Conservation (phyloP, 2,329 filamentous ascomycete species). For the Pseudogymnoascus sp. region DNA sequence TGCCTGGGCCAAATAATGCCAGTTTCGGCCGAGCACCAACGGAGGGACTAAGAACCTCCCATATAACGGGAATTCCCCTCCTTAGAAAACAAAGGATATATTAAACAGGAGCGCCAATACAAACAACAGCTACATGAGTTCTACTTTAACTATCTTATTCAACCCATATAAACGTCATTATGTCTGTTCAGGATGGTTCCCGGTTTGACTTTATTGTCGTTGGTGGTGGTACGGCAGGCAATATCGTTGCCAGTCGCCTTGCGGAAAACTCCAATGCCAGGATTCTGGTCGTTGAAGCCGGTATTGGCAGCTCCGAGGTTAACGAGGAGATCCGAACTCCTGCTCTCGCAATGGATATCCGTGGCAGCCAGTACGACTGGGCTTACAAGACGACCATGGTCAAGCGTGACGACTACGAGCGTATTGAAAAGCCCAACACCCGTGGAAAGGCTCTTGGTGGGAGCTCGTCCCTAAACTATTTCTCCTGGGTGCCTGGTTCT, state of each 20-base stretch:
- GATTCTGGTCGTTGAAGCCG: conserved; percentile 36
- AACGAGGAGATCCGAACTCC: conserved; percentile 48
- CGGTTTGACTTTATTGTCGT: conserved; percentile 57
- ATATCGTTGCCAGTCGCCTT: conserved; percentile 46
- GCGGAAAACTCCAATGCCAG: conserved; percentile 40
- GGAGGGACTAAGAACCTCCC: not conserved
- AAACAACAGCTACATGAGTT: not conserved
- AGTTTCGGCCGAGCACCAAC: not conserved
- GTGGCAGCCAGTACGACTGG: conserved; percentile 52
- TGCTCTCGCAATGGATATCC: conserved; percentile 44
- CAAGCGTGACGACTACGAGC: conserved; percentile 50
- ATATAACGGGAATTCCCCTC: not conserved
- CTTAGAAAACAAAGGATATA: not conserved
- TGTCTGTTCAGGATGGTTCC: conserved; percentile 15
- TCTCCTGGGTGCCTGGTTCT: conserved; percentile 54
- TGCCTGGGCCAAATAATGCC: not conserved
- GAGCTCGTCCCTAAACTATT: conserved; percentile 55
- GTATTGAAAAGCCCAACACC: conserved; percentile 56
- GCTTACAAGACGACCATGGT: conserved; percentile 56
- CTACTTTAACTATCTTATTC: not conserved
- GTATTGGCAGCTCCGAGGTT: conserved; percentile 37
- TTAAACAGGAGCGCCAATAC: not conserved
- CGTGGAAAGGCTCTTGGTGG: conserved; percentile 34
- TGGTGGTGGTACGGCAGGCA: conserved; percentile 55
- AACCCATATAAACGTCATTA: conserved; percentile 15